phyloP scores from a whole-genome alignment of 164 flowering plant genomes.

The Pachysandra terminalis region DNA sequence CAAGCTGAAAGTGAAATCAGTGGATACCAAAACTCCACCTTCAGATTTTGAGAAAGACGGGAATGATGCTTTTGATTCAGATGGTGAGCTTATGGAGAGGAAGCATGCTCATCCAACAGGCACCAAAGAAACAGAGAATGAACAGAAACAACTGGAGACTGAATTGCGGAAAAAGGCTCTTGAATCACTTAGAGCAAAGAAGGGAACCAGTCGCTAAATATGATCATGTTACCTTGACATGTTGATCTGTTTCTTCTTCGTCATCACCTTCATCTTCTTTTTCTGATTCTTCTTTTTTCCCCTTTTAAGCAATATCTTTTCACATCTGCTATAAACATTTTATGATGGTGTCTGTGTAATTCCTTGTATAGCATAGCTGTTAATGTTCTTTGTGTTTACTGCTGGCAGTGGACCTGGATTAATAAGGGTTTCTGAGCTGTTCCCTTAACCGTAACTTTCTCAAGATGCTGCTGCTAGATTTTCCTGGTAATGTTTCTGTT shows the following conservation, averaged over 20 bases:
- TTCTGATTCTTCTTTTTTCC: slow-evolving; percentile 11
- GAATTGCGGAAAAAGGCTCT: slow-evolving; percentile 92
- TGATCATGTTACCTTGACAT: slow-evolving; percentile 13
- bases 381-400: slow-evolving; percentile 75
- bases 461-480: slow-evolving; percentile 58
- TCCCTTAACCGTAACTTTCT: slow-evolving; percentile 62
- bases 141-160: slow-evolving; percentile 77
- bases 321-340: slow-evolving; percentile 8
- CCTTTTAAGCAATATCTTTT: slow-evolving; percentile 16
- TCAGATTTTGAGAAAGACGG: slow-evolving; percentile 28
- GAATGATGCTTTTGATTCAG: slow-evolving; percentile 38
- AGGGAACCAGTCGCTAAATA: slow-evolving; percentile 48
- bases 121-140: slow-evolving; percentile 42
- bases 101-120: slow-evolving; percentile 33
- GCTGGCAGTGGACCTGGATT: slow-evolving; percentile 83
- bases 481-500: slow-evolving; percentile 82
- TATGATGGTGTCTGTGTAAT: too few species aligned
- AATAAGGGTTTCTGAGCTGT: slow-evolving; percentile 81
- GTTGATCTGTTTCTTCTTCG: too few species aligned
- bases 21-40: too few species aligned
- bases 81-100: slow-evolving; percentile 33
- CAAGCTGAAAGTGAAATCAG: slow-evolving; percentile 43
- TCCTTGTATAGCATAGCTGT: slow-evolving; percentile 27
- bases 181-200: slow-evolving; percentile 86
- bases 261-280: too few species aligned